Evolutionary conservation across 2,329 filamentous ascomycete species (phyloP), one percentile per base, ranked within the genome.

Genomic region (Lithohypha guttulata): DNA sequence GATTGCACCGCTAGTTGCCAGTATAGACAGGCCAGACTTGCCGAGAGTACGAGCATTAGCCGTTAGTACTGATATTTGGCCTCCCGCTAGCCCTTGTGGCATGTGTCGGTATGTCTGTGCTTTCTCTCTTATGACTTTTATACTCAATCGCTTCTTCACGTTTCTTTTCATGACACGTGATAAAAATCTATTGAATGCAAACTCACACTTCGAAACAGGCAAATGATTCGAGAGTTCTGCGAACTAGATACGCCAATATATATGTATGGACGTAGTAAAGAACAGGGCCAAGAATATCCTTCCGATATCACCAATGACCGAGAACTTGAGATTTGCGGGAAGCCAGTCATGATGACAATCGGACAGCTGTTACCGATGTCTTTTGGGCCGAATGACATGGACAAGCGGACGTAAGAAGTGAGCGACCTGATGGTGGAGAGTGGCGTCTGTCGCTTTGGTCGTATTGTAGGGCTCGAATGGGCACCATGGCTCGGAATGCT

Each of bases 251-350:
- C 75, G 42, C 89, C 86, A 0, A 73, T 98, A 41, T 77, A 94
- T 58, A 93, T 96, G 89, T 93, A 93, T 61, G 86, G 93, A 17
- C 37, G 59, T 81, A 79, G 58, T 73, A 86, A 46, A 80, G 79
- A 2, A 73, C 79, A 44, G 17, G 26, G 26, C 3, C 26, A 39
- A 19, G 10, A 20, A 2, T 39, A 39, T 14, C 26, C 35, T 86
- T 14, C 22, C 11, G 29, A n/a, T 10, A 34, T 21, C 13, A 26
- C n/a, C n/a, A 10, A 13, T 7, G 19, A 41, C n/a, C 32, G 30
- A 8, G 36, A 41, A 23, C 28, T 41, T 9, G 15, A 30, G 7
- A 43, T 48, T 22, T 34, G 41, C 3, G 45, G 42, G 4, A 31
- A 46, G 30, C 35, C 72, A 52, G 66, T 76, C n/a, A 75, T 84